A percentile compares a stretch with the other conserved stretches of the same genome.
phyloP scores from a whole-genome alignment of 495 filamentous ascomycete species.

The Cudoniella acicularis region DNA sequence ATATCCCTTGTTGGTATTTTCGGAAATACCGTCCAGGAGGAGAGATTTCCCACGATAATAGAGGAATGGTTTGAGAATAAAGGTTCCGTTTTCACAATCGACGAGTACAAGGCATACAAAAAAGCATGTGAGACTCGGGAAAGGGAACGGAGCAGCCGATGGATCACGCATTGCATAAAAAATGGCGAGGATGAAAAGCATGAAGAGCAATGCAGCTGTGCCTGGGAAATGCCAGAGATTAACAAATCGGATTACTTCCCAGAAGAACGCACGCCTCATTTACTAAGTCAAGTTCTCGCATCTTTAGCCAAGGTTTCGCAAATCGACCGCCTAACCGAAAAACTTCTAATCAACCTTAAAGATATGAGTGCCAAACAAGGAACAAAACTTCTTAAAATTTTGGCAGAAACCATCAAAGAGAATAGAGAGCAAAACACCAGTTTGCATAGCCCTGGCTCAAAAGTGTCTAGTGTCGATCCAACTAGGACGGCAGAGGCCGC shows the following conservation, averaged over 20 bases:
- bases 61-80: conserved; percentile 13
- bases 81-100: conserved; percentile 5
- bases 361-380: conserved; percentile 10
- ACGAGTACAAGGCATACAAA: conserved; percentile 8
- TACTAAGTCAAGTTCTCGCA: conserved; percentile 11
- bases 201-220: conserved; percentile 12
- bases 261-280: conserved; percentile 12
- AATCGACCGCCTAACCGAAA: conserved; percentile 10
- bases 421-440: too few species aligned
- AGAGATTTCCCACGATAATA: conserved; percentile 6
- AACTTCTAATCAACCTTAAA: conserved; percentile 4
- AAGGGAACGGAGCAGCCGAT: conserved; percentile 4
- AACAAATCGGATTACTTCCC: conserved; percentile 11
- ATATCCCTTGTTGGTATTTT: conserved; percentile 9
- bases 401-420: too few species aligned
- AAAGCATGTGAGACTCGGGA: conserved; percentile 10
- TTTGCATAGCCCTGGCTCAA: conserved; percentile 7
- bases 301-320: conserved; percentile 9
- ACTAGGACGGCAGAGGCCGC: conserved; percentile 7
- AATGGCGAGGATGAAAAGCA: conserved; percentile 7
- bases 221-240: conserved; percentile 3
- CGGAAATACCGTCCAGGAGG: neutral
- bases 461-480: conserved; percentile 8
- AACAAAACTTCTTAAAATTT: conserved; percentile 11
- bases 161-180: conserved; percentile 2